phyloP scores from a whole-genome alignment of 2,329 filamentous ascomycete genomes.

The Tothia fuscella region DNA sequence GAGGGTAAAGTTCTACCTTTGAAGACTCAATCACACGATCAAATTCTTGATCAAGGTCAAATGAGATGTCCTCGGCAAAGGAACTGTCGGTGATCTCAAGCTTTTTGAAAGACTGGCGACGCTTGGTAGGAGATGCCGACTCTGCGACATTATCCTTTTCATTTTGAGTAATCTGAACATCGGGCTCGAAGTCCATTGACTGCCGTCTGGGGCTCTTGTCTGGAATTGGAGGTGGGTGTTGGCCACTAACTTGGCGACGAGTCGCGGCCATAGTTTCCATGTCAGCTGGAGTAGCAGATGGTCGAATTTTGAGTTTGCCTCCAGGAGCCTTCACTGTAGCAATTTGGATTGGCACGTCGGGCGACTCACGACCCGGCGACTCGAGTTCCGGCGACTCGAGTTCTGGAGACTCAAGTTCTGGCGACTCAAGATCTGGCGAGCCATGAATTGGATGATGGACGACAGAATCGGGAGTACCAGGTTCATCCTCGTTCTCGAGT shows the following conservation, averaged over 20 bases:
- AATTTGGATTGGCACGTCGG: conserved; percentile 63
- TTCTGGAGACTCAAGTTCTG: conserved; percentile 12
- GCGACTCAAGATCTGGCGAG: too few species aligned
- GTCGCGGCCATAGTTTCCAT: conserved; percentile 74
- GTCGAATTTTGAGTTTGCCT: conserved; percentile 75
- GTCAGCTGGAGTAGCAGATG: conserved; percentile 79
- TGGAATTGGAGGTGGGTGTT: conserved; percentile 34
- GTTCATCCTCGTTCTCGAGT: conserved; percentile 28
- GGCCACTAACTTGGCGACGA: conserved; percentile 71
- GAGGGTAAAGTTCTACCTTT: conserved; percentile 54
- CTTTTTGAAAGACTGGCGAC: conserved; percentile 29
- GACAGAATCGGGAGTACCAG: conserved; percentile 76
- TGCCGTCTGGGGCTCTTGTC: conserved; percentile 26
- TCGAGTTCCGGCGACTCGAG: conserved; percentile 22
- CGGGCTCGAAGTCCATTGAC: conserved; percentile 18
- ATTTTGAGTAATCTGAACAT: conserved; percentile 6
- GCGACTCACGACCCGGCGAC: conserved; percentile 38
- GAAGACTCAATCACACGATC: conserved; percentile 89
- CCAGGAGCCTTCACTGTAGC: conserved; percentile 85
- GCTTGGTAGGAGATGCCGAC: background rate
- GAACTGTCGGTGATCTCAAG: conserved; percentile 72
- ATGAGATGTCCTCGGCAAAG: conserved; percentile 56
- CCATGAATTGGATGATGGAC: conserved; percentile 58
- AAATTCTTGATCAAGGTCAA: conserved; percentile 85
- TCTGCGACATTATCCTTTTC: conserved; percentile 13